Evolutionary conservation across 192 early-diverging fungal genomes (phyloP).

Genomic region (Obelidium mucronatum): DNA sequence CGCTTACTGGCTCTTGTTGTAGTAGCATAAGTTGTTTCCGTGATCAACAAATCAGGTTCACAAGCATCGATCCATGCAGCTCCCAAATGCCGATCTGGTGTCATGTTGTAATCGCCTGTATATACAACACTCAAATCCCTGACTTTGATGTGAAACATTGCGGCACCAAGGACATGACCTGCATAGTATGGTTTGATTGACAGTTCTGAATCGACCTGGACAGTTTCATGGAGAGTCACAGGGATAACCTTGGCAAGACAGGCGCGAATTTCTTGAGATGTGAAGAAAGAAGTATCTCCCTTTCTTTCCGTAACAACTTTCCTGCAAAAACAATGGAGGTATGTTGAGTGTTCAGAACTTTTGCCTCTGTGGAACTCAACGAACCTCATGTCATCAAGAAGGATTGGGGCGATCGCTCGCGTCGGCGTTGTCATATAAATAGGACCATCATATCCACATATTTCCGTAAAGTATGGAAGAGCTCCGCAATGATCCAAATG

Average conservation of each 20-base stretch:
- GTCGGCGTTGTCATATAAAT: constrained; percentile 93
- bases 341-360: no score
- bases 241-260: constrained; percentile 96
- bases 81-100: constrained; percentile 96
- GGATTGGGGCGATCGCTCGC: constrained; percentile 91
- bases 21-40: constrained; percentile 97
- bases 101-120: constrained; percentile 98
- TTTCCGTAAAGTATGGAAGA: constrained; percentile 94
- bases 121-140: constrained; percentile 77
- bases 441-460: constrained; percentile 92
- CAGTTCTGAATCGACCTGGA: constrained; percentile 89
- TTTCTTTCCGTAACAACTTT: constrained; percentile 90
- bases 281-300: constrained; percentile 91
- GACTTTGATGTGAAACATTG: constrained; percentile 91
- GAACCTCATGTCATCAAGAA: constrained; percentile 89
- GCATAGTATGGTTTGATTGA: constrained; percentile 96
- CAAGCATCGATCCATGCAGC: constrained; percentile 96
- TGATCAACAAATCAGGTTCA: constrained; percentile 91
- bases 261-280: constrained; percentile 83
- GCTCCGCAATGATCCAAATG: constrained; percentile 99
- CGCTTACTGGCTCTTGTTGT: constrained; percentile 95
- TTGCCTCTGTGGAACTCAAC: no score
- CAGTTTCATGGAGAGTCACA: constrained; percentile 84
- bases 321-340: no score
- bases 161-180: constrained; percentile 97